A percentile compares a stretch with the other conserved stretches of the same genome.
Evolutionary conservation across 768 basidiomycete genomes (phyloP).

Genomic region (Coprinellus aureogranulatus): DNA sequence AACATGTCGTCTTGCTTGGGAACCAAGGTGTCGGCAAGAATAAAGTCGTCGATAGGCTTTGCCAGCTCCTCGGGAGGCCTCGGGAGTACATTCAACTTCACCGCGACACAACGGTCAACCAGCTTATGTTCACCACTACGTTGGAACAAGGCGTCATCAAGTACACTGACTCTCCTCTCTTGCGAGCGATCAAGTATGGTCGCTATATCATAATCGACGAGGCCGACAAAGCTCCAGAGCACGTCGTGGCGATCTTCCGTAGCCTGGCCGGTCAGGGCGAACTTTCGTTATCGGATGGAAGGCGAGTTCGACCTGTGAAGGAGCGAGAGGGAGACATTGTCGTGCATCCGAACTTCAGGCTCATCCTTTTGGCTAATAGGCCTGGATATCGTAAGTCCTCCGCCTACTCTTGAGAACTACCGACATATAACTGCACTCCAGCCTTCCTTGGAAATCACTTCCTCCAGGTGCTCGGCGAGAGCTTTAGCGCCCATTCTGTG

Average conservation of each 20-base stretch:
- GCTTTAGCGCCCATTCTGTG: slow-evolving; percentile 64
- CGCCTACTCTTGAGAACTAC: neutral
- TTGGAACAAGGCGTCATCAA: slow-evolving; percentile 56
- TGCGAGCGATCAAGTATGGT: slow-evolving; percentile 59
- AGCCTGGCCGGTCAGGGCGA: slow-evolving; percentile 66
- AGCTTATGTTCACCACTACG: slow-evolving; percentile 67
- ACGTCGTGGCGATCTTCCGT: slow-evolving; percentile 69
- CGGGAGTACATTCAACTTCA: slow-evolving; percentile 71
- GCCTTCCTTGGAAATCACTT: slow-evolving; percentile 75
- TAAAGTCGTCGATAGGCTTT: slow-evolving; percentile 63
- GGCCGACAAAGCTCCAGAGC: slow-evolving; percentile 72
- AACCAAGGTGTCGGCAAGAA: slow-evolving; percentile 78
- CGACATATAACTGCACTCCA: slow-evolving; percentile 17
- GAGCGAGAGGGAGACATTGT: slow-evolving; percentile 55
- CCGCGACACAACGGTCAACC: slow-evolving; percentile 67
- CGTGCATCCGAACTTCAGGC: slow-evolving; percentile 62
- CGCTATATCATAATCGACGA: slow-evolving; percentile 71
- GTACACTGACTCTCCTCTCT: slow-evolving; percentile 64
- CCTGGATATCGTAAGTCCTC: slow-evolving; percentile 61
- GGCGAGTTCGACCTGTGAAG: slow-evolving; percentile 45
- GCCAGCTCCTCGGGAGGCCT: slow-evolving; percentile 61
- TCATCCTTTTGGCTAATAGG: slow-evolving; percentile 63
- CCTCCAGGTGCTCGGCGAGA: slow-evolving; percentile 68
- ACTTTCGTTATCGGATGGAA: slow-evolving; percentile 61
- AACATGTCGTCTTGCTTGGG: slow-evolving; percentile 64